phyloP scores from a whole-genome alignment of 2,329 filamentous ascomycete genomes.

The Exophiala sideris region DNA sequence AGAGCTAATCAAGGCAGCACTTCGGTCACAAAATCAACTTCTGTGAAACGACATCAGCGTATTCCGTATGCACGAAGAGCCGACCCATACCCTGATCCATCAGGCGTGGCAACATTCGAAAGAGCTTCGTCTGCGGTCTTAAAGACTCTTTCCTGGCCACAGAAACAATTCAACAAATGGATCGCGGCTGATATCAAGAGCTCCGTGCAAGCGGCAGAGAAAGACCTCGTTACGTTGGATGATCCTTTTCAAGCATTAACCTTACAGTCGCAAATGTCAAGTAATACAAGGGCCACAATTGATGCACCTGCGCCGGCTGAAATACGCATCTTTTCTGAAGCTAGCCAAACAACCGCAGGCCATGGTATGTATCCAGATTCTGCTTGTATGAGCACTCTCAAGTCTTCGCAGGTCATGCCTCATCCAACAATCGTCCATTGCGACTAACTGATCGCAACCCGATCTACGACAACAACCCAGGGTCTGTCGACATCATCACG shows the following conservation, averaged over 20 bases:
- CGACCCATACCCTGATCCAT: constrained; percentile 1
- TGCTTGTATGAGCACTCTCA: background rate
- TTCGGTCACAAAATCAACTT: background rate
- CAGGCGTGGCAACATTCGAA: constrained; percentile 3
- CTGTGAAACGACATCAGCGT: background rate
- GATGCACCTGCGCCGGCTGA: background rate
- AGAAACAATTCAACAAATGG: background rate
- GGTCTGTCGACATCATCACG: background rate
- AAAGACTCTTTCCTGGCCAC: constrained; percentile 4
- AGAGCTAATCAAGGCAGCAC: background rate
- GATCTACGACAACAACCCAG: background rate
- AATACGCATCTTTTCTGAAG: no score
- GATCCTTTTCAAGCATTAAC: background rate
- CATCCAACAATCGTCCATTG: background rate
- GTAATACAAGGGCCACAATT: background rate
- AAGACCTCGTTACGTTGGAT: background rate
- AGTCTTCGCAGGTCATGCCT: background rate
- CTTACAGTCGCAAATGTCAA: background rate
- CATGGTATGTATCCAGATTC: background rate
- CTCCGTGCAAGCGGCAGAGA: background rate
- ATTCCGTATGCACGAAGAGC: background rate
- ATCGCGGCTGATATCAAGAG: background rate
- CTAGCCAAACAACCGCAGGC: background rate
- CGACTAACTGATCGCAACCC: background rate
- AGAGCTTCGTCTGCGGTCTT: constrained; percentile 2